These are phyloP conservation scores for Eudorina sp. DNA, from an alignment of 139 green algal genomes.

Conservation along the genomic window DNA sequence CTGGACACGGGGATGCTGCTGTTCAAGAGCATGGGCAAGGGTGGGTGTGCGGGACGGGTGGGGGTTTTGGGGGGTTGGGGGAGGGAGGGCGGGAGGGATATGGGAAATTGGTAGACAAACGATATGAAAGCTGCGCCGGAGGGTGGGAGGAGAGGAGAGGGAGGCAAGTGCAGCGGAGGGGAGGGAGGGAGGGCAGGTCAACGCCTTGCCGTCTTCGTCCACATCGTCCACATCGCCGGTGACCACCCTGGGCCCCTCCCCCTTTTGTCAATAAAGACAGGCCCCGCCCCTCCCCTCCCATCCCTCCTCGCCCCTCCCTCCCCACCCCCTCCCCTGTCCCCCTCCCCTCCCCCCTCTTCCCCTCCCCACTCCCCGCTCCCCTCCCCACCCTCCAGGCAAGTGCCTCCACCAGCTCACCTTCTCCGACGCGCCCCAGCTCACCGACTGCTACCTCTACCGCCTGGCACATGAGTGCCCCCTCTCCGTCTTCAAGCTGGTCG, in stretches of 20 bases:
- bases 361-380: background rate
- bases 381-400: slow-evolving; percentile 27
- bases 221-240: too few relatives aligned
- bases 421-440: slow-evolving; percentile 60
- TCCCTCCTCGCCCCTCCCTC: background rate
- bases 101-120: too few relatives aligned
- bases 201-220: too few relatives aligned
- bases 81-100: too few relatives aligned
- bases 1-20: slow-evolving; percentile 72
- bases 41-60: slow-evolving; percentile 30
- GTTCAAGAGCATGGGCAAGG: slow-evolving; percentile 60
- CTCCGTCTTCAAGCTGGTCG: slow-evolving; percentile 63
- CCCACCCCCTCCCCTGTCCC: background rate
- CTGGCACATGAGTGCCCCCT: slow-evolving; percentile 56
- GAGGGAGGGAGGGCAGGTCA: too few relatives aligned
- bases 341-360: background rate
- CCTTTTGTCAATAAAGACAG: too few relatives aligned
- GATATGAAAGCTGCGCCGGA: too few relatives aligned
- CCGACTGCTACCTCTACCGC: slow-evolving; percentile 78
- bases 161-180: too few relatives aligned
- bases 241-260: too few relatives aligned
- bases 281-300: too few relatives aligned
- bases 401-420: slow-evolving; percentile 79
- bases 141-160: too few relatives aligned
- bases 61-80: too few relatives aligned